Evolutionary conservation across 2,329 filamentous ascomycete species (phyloP), one percentile per base, ranked within the genome.

Genomic region (Leptographium wingfieldii): DNA sequence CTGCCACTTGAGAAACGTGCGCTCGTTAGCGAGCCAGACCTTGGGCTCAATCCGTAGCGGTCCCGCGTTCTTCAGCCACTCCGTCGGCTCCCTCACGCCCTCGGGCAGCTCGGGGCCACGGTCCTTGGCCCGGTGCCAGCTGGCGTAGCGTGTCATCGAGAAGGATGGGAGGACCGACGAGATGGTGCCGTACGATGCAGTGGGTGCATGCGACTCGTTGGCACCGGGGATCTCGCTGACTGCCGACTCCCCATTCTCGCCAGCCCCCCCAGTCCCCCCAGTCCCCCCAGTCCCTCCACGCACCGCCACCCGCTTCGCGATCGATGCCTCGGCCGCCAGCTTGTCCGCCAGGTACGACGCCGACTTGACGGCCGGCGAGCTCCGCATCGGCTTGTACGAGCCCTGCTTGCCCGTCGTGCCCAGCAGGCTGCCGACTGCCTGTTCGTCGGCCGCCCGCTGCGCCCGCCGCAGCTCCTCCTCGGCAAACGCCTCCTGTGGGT

Each of bases 1-100:
- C 76, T 97, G 90, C 94, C 94, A 99, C 73, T 96, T 97, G 73
- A 99, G 86, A 71, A 96, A 99, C 0, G 94, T 99, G 63, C 94
- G 87, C 75, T 99, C 92, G 73, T 99, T 99, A 59, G 94, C 94
- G 60, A 99, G 85, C 92, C 94, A 99, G 35, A 99, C 92, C 74
- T 99, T 99, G 63, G 90, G 91, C 75, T 99, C 94, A 60, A 99
- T 90, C 69, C 91, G 88, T 65, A 97, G 81, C 43, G 91, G 88
- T 3, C 94, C 92, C 40, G 87, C 82, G 73, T 99, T 95, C 77
- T 99, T 99, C 78, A 99, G 89, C 85, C 92, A 95, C 65, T 84
- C 80, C 10, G 81, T 83, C 1, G 94, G 94, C 69, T 95, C 85
- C 27, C 82, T 82, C n/a, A 99, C 90, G 38, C 94, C 94, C 31